Evolutionary conservation across 768 basidiomycete genomes (phyloP).

Genomic region (Suillus hirtellus): DNA sequence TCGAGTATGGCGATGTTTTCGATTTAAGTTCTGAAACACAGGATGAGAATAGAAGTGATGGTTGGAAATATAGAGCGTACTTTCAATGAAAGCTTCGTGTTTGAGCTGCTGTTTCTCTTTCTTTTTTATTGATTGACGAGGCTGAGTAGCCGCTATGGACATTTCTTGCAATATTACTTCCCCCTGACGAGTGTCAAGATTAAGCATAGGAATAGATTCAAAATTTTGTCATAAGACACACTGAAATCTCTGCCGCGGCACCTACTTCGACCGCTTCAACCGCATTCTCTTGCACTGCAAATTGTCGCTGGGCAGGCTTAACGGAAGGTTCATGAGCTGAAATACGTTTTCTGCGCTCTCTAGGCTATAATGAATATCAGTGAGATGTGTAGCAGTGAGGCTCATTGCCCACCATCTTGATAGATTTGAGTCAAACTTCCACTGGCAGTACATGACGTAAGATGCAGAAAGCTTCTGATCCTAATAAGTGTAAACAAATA

Average conservation of each 20-base stretch:
- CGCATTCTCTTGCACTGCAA: conserved; percentile 50
- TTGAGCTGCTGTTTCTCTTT: conserved; percentile 68
- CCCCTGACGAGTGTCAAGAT: not conserved
- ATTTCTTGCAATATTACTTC: conserved; percentile 23
- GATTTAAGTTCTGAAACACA: conserved; percentile 46
- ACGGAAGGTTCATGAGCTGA: conserved; percentile 54
- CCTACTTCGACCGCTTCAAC: conserved; percentile 52
- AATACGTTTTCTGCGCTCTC: conserved; percentile 41
- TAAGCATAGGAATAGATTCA: not conserved
- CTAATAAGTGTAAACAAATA: conserved; percentile 2
- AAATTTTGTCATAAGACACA: conserved; percentile 25
- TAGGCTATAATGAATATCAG: conserved; percentile 31
- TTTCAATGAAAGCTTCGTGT: conserved; percentile 67
- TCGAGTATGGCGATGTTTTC: conserved; percentile 60
- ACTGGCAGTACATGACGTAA: not conserved
- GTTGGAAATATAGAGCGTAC: conserved; percentile 36
- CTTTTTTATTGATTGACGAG: conserved; percentile 45
- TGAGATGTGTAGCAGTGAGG: not conserved
- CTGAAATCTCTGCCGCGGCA: conserved; percentile 41
- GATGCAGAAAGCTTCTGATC: conserved; percentile 2
- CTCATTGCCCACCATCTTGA: conserved; percentile 24
- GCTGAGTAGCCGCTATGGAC: conserved; percentile 35
- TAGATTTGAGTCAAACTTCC: not conserved
- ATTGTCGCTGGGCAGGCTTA: conserved; percentile 47
- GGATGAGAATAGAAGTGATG: not conserved